Conservation (phyloP, 2,329 filamentous ascomycete species). For the Acephala macrosclerotiorum region DNA sequence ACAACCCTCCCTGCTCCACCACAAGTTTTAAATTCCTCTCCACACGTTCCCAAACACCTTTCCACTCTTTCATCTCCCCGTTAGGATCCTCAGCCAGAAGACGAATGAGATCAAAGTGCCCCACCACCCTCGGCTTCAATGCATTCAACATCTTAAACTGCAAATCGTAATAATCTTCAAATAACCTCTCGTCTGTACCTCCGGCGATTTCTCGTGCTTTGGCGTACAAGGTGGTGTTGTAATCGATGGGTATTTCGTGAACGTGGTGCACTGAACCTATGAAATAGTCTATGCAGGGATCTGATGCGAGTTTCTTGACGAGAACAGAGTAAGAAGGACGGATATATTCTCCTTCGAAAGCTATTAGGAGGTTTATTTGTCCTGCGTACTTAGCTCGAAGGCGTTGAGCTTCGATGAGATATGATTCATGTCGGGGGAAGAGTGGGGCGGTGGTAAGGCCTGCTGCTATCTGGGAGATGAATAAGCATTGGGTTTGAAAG, state of each 20-base stretch:
- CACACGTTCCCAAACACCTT: slow-evolving; percentile 70
- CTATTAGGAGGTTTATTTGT: slow-evolving; percentile 82
- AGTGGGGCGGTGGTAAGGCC: slow-evolving; percentile 54
- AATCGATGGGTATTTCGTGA: slow-evolving; percentile 88
- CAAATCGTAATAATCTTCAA: slow-evolving; percentile 85
- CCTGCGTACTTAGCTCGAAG: slow-evolving; percentile 74
- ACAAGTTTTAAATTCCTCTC: slow-evolving; percentile 77
- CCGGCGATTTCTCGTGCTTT: slow-evolving; percentile 46
- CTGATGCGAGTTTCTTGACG: slow-evolving; percentile 64
- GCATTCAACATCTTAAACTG: slow-evolving; percentile 82
- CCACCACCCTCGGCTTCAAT: slow-evolving; percentile 79
- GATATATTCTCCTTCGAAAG: slow-evolving; percentile 95
- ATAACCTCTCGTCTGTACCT: slow-evolving; percentile 76
- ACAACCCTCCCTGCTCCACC: slow-evolving; percentile 75
- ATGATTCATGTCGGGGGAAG: slow-evolving; percentile 69
- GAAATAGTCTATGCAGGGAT: slow-evolving; percentile 83
- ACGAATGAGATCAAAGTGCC: slow-evolving; percentile 92
- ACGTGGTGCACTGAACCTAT: slow-evolving; percentile 94
- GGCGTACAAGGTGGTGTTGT: slow-evolving; percentile 72
- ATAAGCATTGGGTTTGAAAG: slow-evolving; percentile 2
- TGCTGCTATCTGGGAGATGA: slow-evolving; percentile 36
- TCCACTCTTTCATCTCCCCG: slow-evolving; percentile 62
- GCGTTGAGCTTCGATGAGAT: slow-evolving; percentile 76
- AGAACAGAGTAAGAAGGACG: slow-evolving; percentile 66
- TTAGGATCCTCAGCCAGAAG: slow-evolving; percentile 77